Evolutionary conservation across 306 rosid species (phyloP), one percentile per base, ranked within the genome.

Genomic region (Hippophae rhamnoides): DNA sequence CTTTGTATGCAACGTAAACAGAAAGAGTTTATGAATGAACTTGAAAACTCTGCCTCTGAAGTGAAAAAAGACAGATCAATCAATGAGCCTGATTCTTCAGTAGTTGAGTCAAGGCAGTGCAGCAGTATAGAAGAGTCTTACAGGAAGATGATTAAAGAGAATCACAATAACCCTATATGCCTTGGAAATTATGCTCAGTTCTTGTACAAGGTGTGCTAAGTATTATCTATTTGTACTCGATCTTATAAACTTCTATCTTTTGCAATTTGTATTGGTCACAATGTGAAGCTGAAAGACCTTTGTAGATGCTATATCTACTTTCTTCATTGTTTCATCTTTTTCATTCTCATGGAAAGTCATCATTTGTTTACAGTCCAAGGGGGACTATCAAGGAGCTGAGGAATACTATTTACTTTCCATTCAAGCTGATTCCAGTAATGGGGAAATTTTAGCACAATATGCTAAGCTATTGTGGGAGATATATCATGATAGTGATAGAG

Each of bases 391-490:
- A 69, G 79, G 79, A 41, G 94, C 95, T 43, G 85, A 88, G 74
- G 69, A 82, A 49, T 80, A 65, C 69, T 86, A 84, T 65, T 58
- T 71, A 3, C 84, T 71, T 13, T 86, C 90, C 43, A 58, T 81
- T 52, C 63, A 53, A 71, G 84, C 82, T 10, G 85, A 82, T 79
- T 97, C 94, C 3, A 26, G 64, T 9, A 84, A 84, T 8, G 93
- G 97, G 49, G 86, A 84, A 78, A 59, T 67, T 45, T 62, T 82
- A 12, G 75, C 86, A 3, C 78, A 82, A 60, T 86, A 80, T 72
- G 99, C 94, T 57, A 72, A 68, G 56, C 76, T 93, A 54, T 82
- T 67, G 57, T 93, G 96, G 97, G 90, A 93, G 58, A 82, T 69
- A 71, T 86, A 85, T 72, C 86, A 46, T 57, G 95, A 88, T 69